Percentiles rank a stretch among this genome's conserved stretches.
phyloP scores from a whole-genome alignment of 495 filamentous ascomycete genomes.

The Penicillium macrosclerotiorum region DNA sequence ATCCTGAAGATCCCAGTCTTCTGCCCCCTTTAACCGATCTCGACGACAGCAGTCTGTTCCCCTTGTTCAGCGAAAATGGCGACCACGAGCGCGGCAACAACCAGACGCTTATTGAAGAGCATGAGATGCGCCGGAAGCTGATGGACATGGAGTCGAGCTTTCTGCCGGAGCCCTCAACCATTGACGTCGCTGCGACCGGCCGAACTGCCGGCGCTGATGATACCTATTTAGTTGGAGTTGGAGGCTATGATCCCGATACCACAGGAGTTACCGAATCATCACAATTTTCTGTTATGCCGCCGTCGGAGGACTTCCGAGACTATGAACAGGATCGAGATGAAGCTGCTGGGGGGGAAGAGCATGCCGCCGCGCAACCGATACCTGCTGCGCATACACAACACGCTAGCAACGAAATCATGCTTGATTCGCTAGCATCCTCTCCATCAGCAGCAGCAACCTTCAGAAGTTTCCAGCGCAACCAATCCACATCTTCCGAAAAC shows the following conservation, averaged over 20 bases:
- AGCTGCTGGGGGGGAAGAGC: constrained; percentile 1
- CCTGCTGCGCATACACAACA: constrained; percentile 25
- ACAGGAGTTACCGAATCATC: constrained; percentile 21
- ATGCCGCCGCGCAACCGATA: constrained; percentile 24
- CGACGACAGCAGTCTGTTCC: constrained; percentile 38
- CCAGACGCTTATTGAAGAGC: constrained; percentile 58
- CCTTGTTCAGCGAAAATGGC: constrained; percentile 38
- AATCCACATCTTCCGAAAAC: constrained; percentile 20
- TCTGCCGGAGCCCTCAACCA: constrained; percentile 52
- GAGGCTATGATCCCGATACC: constrained; percentile 17
- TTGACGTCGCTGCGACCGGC: constrained; percentile 33
- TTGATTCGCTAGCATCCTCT: constrained; percentile 63
- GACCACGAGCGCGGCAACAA: constrained; percentile 41
- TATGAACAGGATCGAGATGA: constrained; percentile 5
- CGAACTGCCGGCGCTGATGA: constrained; percentile 34
- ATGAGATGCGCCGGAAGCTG: constrained; percentile 66
- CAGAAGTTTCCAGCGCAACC: constrained; percentile 43
- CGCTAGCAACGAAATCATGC: constrained; percentile 50
- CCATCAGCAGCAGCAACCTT: constrained; percentile 64
- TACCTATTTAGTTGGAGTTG: constrained; percentile 42
- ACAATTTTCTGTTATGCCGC: constrained; percentile 29
- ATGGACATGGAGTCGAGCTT: constrained; percentile 91
- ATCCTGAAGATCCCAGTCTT: constrained; percentile 20
- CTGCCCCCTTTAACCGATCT: constrained; percentile 40
- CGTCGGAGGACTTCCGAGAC: constrained; percentile 27